Evolutionary conservation across 2,329 filamentous ascomycete species (phyloP).

Genomic region (Rhinocladiella mackenziei): DNA sequence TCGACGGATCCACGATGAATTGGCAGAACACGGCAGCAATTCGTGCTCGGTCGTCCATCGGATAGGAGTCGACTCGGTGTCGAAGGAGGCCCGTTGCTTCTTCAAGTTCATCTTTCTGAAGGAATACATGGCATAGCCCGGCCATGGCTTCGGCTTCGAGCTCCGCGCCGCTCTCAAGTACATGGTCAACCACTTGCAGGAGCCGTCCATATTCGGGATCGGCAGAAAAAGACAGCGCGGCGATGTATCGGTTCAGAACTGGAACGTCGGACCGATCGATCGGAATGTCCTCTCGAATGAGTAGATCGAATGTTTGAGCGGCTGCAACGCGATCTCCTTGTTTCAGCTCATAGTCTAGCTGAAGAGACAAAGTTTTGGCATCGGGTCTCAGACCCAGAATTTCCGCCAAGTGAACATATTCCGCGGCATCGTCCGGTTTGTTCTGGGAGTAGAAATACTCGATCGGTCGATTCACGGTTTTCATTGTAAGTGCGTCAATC

Average conservation of each 20-base stretch:
- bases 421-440: slow-evolving; percentile 68
- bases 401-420: slow-evolving; percentile 64
- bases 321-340: slow-evolving; percentile 65
- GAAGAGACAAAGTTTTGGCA: slow-evolving; percentile 65
- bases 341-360: slow-evolving; percentile 71
- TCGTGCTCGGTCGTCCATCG: slow-evolving; percentile 62
- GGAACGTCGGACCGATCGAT: slow-evolving; percentile 56
- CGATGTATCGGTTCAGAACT: slow-evolving; percentile 67
- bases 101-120: slow-evolving; percentile 69
- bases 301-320: slow-evolving; percentile 52
- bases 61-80: slow-evolving; percentile 66
- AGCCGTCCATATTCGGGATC: slow-evolving; percentile 66
- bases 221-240: slow-evolving; percentile 59
- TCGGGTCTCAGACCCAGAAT: slow-evolving; percentile 65
- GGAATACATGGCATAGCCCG: slow-evolving; percentile 67
- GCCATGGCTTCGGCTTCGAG: slow-evolving; percentile 72
- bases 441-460: slow-evolving; percentile 65
- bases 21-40: slow-evolving; percentile 63
- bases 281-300: slow-evolving; percentile 50
- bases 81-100: slow-evolving; percentile 81
- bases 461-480: slow-evolving; percentile 73
- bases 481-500: slow-evolving; percentile 57
- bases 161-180: slow-evolving; percentile 65
- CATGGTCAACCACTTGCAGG: slow-evolving; percentile 65
- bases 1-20: slow-evolving; percentile 60